Evolutionary conservation across 768 basidiomycete species (phyloP).

Genomic region (Suillus discolor): DNA sequence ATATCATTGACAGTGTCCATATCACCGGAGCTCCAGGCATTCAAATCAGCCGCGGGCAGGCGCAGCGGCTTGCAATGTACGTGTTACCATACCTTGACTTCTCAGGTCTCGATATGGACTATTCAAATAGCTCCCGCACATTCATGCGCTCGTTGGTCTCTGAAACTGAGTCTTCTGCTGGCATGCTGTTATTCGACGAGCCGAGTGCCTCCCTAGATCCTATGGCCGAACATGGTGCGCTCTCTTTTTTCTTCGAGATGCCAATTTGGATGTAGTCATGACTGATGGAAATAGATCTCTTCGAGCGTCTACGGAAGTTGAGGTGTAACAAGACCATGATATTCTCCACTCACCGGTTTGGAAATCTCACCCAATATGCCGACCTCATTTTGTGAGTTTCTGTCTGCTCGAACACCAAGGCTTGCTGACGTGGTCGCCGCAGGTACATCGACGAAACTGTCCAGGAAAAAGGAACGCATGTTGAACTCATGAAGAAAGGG

Average conservation of each 20-base stretch:
- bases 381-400: conserved; percentile 63
- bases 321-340: conserved; percentile 68
- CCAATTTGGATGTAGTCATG: not conserved
- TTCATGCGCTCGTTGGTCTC: conserved; percentile 69
- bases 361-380: conserved; percentile 70
- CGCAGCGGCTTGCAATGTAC: conserved; percentile 74
- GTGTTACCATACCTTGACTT: not conserved
- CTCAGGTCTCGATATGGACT: not conserved
- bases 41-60: conserved; percentile 68
- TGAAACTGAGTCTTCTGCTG: conserved; percentile 45
- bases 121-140: conserved; percentile 51
- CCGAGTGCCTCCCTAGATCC: conserved; percentile 77
- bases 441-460: conserved; percentile 75
- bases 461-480: conserved; percentile 69
- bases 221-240: conserved; percentile 66
- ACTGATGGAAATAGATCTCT: conserved; percentile 50
- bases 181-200: conserved; percentile 71
- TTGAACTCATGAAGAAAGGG: conserved; percentile 48
- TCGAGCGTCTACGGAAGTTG: conserved; percentile 65
- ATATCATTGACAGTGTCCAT: conserved; percentile 45
- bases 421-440: not conserved
- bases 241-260: not conserved
- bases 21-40: conserved; percentile 40
- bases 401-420: not conserved
- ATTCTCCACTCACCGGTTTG: conserved; percentile 67